Evolutionary conservation across 805 yeast species (phyloP).

Genomic region (Candida nitratophila): DNA sequence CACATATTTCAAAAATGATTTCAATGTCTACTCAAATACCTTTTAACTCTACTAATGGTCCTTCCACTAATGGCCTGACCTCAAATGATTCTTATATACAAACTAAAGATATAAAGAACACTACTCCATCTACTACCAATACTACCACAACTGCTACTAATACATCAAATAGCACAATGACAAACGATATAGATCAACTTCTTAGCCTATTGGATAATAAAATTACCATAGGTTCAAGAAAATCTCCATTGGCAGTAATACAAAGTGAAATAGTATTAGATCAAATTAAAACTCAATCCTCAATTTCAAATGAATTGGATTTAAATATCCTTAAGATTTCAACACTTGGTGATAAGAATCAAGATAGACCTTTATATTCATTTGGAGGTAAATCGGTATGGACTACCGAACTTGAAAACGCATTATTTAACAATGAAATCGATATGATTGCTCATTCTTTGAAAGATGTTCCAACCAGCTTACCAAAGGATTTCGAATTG

Average conservation of each 20-base stretch:
- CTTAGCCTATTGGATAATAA: constrained; percentile 1
- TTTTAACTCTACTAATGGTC: not conserved
- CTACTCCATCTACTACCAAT: not conserved
- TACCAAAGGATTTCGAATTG: constrained; percentile 84
- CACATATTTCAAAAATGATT: not conserved
- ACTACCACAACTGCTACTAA: not conserved
- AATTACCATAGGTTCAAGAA: constrained; percentile 75
- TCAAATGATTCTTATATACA: not conserved
- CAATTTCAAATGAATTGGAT: constrained; percentile 49
- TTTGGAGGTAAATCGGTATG: constrained; percentile 96
- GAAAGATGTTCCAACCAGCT: constrained; percentile 83
- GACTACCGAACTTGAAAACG: constrained; percentile 90
- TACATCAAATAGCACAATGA: no score
- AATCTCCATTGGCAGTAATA: constrained; percentile 77
- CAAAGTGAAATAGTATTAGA: constrained; percentile 74
- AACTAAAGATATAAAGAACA: not conserved
- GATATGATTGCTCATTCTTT: constrained; percentile 91
- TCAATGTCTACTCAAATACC: constrained; percentile 1
- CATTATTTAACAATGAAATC: constrained; percentile 58
- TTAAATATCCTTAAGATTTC: constrained; percentile 74
- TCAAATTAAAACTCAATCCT: constrained; percentile 21
- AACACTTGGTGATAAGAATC: constrained; percentile 88
- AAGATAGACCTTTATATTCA: constrained; percentile 77
- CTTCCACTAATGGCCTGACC: not conserved
- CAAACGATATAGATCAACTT: not conserved